Percentiles rank a stretch among this genome's conserved stretches.
phyloP scores from a whole-genome alignment of 1,284 basidiomycete genomes.

The Heterobasidion irregulare region DNA sequence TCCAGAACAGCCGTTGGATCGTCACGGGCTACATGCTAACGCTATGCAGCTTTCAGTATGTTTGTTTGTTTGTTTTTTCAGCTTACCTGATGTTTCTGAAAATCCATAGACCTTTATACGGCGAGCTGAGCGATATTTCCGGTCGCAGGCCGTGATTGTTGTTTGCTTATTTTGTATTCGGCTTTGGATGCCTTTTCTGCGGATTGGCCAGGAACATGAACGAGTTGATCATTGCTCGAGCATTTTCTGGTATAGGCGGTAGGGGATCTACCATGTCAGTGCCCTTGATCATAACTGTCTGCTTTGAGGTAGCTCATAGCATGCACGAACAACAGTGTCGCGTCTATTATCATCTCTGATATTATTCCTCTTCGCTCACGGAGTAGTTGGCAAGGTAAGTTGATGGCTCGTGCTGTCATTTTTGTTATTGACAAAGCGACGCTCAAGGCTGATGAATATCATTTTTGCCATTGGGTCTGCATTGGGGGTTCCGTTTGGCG shows the following conservation, averaged over 20 bases:
- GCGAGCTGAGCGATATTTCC: conserved; percentile 60
- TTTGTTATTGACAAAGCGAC: too few species aligned
- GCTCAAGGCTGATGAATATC: conserved; percentile 43
- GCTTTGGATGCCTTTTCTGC: conserved; percentile 43
- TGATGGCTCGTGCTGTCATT: neutral
- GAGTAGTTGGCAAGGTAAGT: conserved; percentile 58
- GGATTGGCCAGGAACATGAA: conserved; percentile 47
- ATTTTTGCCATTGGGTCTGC: conserved; percentile 47
- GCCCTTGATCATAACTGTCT: neutral
- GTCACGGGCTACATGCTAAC: conserved; percentile 57
- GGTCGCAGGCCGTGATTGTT: conserved; percentile 51
- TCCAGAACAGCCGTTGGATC: conserved; percentile 61
- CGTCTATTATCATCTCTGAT: conserved; percentile 56
- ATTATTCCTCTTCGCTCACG: conserved; percentile 48
- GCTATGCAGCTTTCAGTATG: conserved; percentile 52
- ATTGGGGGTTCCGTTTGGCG: conserved; percentile 49
- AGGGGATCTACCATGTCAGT: conserved; percentile 59
- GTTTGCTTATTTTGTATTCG: conserved; percentile 47
- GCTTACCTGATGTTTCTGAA: neutral
- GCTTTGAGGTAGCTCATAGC: neutral
- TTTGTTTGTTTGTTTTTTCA: conserved; percentile 1
- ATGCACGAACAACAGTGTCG: conserved; percentile 28
- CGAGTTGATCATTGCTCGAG: conserved; percentile 46
- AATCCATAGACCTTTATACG: conserved; percentile 58
- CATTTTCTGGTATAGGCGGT: conserved; percentile 51